A percentile compares a stretch with the other conserved stretches of the same genome.
Conservation (phyloP, 2,329 filamentous ascomycete species). For the Paracamarosporium sp. region DNA sequence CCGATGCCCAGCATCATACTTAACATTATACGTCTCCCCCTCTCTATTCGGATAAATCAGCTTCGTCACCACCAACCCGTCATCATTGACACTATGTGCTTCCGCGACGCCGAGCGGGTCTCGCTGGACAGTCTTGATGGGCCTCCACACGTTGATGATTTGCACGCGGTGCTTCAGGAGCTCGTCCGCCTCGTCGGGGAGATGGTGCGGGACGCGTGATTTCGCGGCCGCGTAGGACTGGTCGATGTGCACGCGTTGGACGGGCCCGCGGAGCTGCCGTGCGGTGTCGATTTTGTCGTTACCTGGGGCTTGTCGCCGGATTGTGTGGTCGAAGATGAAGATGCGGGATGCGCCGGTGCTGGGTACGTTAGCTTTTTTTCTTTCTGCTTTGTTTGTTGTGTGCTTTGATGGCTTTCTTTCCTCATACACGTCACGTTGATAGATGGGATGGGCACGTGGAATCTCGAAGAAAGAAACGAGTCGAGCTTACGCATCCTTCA, state of each 20-base stretch:
- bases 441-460: too few species aligned
- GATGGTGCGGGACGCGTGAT: constrained; percentile 35
- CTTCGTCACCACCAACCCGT: constrained; percentile 30
- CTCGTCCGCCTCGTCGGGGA: constrained; percentile 38
- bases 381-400: not conserved
- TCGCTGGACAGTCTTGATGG: constrained; percentile 38
- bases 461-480: not conserved
- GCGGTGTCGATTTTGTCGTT: constrained; percentile 25
- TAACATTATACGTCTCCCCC: constrained; percentile 38
- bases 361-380: not conserved
- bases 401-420: not conserved
- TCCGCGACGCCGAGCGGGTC: constrained; percentile 43
- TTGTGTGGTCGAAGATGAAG: constrained; percentile 70
- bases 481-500: constrained; percentile 45
- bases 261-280: constrained; percentile 51
- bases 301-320: constrained; percentile 53
- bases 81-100: constrained; percentile 35
- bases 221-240: constrained; percentile 55
- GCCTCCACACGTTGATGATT: constrained; percentile 47
- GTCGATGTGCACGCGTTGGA: constrained; percentile 65
- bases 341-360: constrained; percentile 64
- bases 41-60: constrained; percentile 39
- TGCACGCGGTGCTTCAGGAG: constrained; percentile 37
- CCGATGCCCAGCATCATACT: constrained; percentile 32
- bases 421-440: too few species aligned